These are phyloP conservation scores for Debaryomycetaceae sp. DNA, from an alignment of 1,139 yeast genomes.

Conservation along the genomic window DNA sequence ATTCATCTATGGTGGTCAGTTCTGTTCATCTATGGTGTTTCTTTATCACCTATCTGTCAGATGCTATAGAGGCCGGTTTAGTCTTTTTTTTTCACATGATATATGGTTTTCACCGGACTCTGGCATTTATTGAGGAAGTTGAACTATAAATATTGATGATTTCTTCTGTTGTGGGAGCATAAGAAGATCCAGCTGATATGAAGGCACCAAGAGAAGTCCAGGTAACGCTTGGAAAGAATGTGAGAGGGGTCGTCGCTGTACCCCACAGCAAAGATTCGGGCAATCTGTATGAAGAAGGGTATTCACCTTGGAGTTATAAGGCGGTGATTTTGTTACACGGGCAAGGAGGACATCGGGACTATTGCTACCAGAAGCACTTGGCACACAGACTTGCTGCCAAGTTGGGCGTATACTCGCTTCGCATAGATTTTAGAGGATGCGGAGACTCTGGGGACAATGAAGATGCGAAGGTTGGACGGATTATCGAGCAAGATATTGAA, in stretches of 20 bases:
- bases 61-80: too few species aligned
- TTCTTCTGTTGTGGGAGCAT: too few species aligned
- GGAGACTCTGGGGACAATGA: slow-evolving; percentile 68
- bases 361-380: slow-evolving; percentile 64
- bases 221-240: slow-evolving; percentile 35
- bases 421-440: slow-evolving; percentile 85
- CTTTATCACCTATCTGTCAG: too few species aligned
- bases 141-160: too few species aligned
- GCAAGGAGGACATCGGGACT: slow-evolving; percentile 78
- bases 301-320: slow-evolving; percentile 38
- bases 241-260: slow-evolving; percentile 36
- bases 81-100: too few species aligned
- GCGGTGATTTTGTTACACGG: slow-evolving; percentile 61
- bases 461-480: slow-evolving; percentile 47
- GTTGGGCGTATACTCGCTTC: slow-evolving; percentile 58
- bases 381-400: slow-evolving; percentile 59
- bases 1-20: slow-evolving; percentile 1
- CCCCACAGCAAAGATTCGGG: slow-evolving; percentile 32
- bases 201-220: slow-evolving; percentile 30
- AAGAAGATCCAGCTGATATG: neutral
- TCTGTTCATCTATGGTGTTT: too few species aligned
- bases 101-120: too few species aligned
- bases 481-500: slow-evolving; percentile 58
- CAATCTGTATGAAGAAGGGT: slow-evolving; percentile 21
- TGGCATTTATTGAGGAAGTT: too few species aligned